Base-by-base conservation (phyloP, 352 stramenopile genomes). In the Ophiocytium majus region DNA sequence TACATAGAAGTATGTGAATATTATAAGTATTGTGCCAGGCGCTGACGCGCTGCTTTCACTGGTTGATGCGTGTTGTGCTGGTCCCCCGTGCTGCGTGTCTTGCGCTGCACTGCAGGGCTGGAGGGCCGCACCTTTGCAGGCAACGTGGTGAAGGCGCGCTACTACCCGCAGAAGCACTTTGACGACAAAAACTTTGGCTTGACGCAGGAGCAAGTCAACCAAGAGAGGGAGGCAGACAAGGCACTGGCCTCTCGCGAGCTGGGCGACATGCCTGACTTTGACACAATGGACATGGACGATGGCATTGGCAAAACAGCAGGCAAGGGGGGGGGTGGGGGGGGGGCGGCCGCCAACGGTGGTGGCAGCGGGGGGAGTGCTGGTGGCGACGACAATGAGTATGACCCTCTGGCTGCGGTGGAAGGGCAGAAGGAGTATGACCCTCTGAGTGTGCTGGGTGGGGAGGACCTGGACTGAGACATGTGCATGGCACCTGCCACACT, bases 51-150 rank as follows among this genome's bases (percentile, higher is more conserved):
- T n/a, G n/a, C n/a, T n/a, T n/a, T n/a, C n/a, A n/a, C n/a, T n/a
- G n/a, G n/a, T n/a, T n/a, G n/a, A n/a, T n/a, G n/a, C n/a, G n/a
- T n/a, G n/a, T 19, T 79, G 35, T 19, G 71, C 49, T 9, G 17
- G 71, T 23, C 49, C 10, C 31, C 35, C 71, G 49, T 17, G 31
- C 10, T 19, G 9, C 35, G 71, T 23, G 31, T 79, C 49, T 17
- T 79, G 17, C 17, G 35, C 31, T 23, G 71, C 10, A 63, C 37
- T 50, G 19, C 37, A 81, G 85, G 71, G 14, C 50, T 88, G 49
- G 80, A 64, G 1, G 85, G 85, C 0, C 84, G 85, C 78, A 88
- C 84, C 76, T 88, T 86, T 64, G 78, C 74, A 49, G 85, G 85
- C 23, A 88, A 85, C 74, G 33, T 76, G 17, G 85, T 88, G 5